Evolutionary conservation across 2,329 filamentous ascomycete genomes (phyloP).

Genomic region (Diplodia intermedia): DNA sequence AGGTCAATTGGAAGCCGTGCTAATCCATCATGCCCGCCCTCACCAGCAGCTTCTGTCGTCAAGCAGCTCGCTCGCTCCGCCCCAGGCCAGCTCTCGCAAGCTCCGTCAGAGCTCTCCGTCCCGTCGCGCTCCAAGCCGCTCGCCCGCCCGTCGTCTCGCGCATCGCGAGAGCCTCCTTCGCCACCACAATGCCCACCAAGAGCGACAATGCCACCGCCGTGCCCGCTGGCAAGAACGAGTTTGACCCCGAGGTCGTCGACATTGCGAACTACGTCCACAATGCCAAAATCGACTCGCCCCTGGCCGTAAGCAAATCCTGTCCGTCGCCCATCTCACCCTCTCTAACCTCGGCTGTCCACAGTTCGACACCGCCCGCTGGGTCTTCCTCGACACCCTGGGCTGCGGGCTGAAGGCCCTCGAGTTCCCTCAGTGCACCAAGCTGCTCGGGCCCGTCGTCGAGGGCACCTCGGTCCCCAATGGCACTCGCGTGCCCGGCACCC

Average conservation of each 20-base stretch:
- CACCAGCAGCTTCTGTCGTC: conserved; percentile 51
- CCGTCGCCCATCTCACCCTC: not conserved
- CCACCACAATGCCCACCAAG: conserved; percentile 32
- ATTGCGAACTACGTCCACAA: conserved; percentile 96
- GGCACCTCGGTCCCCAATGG: conserved; percentile 93
- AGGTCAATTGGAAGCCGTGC: conserved; percentile 27
- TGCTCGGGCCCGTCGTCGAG: conserved; percentile 88
- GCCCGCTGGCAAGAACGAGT: conserved; percentile 57
- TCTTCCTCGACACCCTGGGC: conserved; percentile 95
- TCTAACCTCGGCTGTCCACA: conserved; percentile 48
- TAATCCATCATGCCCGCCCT: conserved; percentile 49
- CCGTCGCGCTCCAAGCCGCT: conserved; percentile 45
- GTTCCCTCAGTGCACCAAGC: conserved; percentile 95
- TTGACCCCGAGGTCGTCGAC: conserved; percentile 92
- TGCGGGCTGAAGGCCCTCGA: conserved; percentile 94
- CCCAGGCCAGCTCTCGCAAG: conserved; percentile 40
- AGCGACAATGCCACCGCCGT: conserved; percentile 34
- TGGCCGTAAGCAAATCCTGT: conserved; percentile 73
- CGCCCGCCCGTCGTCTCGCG: conserved; percentile 10
- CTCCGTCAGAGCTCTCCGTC: conserved; percentile 45
- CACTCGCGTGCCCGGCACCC: conserved; percentile 86
- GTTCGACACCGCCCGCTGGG: conserved; percentile 96
- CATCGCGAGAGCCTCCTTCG: conserved; percentile 21
- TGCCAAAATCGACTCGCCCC: conserved; percentile 85
- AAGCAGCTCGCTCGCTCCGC: conserved; percentile 48